These are phyloP conservation scores for Wickerhamiella cacticola DNA, from an alignment of 805 yeast species.

Conservation along the genomic window DNA sequence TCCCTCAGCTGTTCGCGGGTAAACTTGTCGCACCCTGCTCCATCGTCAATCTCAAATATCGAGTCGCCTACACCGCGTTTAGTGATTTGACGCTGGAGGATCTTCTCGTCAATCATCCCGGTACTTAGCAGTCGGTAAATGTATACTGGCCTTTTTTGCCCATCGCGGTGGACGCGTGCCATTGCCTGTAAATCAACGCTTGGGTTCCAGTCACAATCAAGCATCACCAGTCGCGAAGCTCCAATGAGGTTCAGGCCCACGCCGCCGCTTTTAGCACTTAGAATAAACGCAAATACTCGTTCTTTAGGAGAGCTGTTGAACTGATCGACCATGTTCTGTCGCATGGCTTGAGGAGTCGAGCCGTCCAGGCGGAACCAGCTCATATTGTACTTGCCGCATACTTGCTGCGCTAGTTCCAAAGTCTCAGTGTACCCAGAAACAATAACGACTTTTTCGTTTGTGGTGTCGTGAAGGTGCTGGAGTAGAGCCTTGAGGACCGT, in stretches of 20 bases:
- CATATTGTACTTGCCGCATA: conserved; percentile 40
- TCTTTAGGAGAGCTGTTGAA: conserved; percentile 44
- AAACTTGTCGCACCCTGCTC: conserved; percentile 43
- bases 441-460: conserved; percentile 66
- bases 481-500: conserved; percentile 46
- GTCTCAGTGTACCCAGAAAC: conserved; percentile 85
- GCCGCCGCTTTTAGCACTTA: conserved; percentile 90
- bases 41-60: conserved; percentile 37
- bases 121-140: conserved; percentile 76
- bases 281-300: conserved; percentile 48
- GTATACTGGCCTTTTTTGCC: conserved; percentile 66
- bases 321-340: conserved; percentile 53
- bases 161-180: conserved; percentile 93
- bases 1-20: conserved; percentile 57
- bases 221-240: conserved; percentile 70
- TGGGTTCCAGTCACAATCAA: conserved; percentile 97
- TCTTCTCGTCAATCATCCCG: conserved; percentile 82
- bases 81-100: conserved; percentile 80
- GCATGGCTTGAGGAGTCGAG: conserved; percentile 50
- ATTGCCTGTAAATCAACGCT: conserved; percentile 84
- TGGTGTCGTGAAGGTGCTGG: conserved; percentile 33
- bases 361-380: conserved; percentile 69
- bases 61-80: conserved; percentile 68
- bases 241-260: conserved; percentile 84
- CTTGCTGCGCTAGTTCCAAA: conserved; percentile 55